Conservation (phyloP, 352 stramenopile species). For the Phytophthora hibernalis region DNA sequence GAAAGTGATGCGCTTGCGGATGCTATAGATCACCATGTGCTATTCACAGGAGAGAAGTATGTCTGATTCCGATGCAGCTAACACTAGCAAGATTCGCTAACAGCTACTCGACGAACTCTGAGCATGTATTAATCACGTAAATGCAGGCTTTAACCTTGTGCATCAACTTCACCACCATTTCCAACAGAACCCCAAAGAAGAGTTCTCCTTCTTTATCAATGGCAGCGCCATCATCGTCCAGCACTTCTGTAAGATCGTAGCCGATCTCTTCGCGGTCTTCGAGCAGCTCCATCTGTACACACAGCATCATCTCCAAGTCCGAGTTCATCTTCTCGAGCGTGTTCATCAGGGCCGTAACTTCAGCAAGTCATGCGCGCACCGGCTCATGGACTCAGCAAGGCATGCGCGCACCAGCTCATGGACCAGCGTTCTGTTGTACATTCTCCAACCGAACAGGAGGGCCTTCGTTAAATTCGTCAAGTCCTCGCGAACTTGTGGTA, state of each 20-base stretch:
- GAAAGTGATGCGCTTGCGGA: constrained; percentile 5
- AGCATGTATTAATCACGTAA: constrained; percentile 8
- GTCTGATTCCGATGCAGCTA: not conserved
- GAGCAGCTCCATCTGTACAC: not conserved
- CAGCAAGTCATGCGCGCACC: not conserved
- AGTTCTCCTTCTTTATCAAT: not conserved
- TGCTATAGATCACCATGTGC: constrained; percentile 12
- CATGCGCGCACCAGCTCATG: not conserved
- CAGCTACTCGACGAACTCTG: constrained; percentile 1
- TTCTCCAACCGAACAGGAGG: not conserved
- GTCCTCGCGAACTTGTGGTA: not conserved
- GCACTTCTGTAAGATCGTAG: not conserved
- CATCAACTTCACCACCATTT: not conserved
- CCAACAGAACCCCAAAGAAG: not conserved
- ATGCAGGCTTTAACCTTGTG: constrained; percentile 1
- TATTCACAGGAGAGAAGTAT: constrained; percentile 2
- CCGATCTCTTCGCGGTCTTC: constrained; percentile 1
- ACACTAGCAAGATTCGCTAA: not conserved
- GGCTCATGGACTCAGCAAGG: no score
- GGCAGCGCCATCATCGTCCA: not conserved
- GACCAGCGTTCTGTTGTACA: not conserved
- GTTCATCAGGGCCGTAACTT: not conserved
- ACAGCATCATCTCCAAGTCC: constrained; percentile 5
- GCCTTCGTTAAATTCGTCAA: not conserved
- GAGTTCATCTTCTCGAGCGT: not conserved